Percentiles rank a stretch among this genome's conserved stretches.
These are phyloP conservation scores for Trichoderma koningiopsis DNA, from an alignment of 2,329 filamentous ascomycete species.

Conservation along the genomic window DNA sequence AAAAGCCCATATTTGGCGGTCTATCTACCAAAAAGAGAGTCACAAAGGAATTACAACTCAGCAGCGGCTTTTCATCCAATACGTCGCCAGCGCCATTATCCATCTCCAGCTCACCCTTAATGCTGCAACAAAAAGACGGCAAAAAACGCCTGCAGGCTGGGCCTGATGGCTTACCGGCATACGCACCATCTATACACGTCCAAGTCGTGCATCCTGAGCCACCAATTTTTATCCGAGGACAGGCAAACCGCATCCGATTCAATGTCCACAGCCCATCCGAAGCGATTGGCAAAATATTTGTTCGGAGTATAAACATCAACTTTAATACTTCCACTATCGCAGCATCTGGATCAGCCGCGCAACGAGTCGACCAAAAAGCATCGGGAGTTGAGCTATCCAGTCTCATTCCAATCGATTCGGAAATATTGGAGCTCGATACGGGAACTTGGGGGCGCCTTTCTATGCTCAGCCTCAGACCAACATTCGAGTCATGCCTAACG, in stretches of 20 bases:
- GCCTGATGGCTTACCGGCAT: neutral
- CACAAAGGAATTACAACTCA: neutral
- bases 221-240: neutral
- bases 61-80: neutral
- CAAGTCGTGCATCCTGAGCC: neutral
- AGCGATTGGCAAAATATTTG: neutral
- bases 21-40: neutral
- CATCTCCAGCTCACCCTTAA: neutral
- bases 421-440: neutral
- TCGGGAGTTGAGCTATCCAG: neutral
- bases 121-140: neutral
- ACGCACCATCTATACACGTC: neutral
- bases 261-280: neutral
- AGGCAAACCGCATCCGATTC: neutral
- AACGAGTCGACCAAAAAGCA: neutral
- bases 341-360: neutral
- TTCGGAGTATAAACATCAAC: neutral
- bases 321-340: neutral
- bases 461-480: neutral
- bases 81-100: neutral
- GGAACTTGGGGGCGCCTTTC: neutral
- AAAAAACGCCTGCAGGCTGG: neutral
- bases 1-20: neutral
- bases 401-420: neutral
- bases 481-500: conserved; percentile 9